Evolutionary conservation across 805 yeast species (phyloP).

Genomic region (Suhomyces sp.): DNA sequence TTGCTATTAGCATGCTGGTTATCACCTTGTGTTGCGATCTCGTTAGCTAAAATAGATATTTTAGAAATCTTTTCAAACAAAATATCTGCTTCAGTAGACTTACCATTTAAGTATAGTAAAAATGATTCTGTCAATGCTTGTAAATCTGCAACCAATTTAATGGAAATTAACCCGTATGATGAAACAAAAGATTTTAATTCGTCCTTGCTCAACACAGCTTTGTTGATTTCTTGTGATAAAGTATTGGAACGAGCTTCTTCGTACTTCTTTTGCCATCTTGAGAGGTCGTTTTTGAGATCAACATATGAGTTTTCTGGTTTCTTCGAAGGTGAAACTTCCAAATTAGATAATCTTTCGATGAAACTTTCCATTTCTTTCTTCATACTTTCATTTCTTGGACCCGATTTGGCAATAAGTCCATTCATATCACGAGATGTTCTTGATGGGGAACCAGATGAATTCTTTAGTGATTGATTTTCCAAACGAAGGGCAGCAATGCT

Average conservation of each 20-base stretch:
- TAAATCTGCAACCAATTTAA: slow-evolving; percentile 43
- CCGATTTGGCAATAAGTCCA: slow-evolving; percentile 1
- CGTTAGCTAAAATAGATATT: slow-evolving; percentile 47
- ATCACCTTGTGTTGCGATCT: slow-evolving; percentile 36
- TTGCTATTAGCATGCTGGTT: slow-evolving; percentile 23
- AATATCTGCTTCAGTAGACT: slow-evolving; percentile 30
- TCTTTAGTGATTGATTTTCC: slow-evolving; percentile 39
- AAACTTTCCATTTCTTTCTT: slow-evolving; percentile 22
- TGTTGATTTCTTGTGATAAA: slow-evolving; percentile 19
- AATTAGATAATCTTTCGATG: slow-evolving; percentile 28
- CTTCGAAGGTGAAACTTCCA: slow-evolving; percentile 19
- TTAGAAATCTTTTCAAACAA: slow-evolving; percentile 54
- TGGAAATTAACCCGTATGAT: slow-evolving; percentile 47
- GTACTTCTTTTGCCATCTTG: slow-evolving; percentile 51
- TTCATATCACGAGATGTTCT: slow-evolving; percentile 3
- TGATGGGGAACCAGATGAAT: slow-evolving; percentile 12
- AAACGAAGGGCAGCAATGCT: slow-evolving; percentile 34
- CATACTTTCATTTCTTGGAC: slow-evolving; percentile 1
- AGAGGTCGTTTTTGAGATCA: slow-evolving; percentile 28
- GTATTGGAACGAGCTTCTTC: slow-evolving; percentile 46
- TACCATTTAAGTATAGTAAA: slow-evolving; percentile 30
- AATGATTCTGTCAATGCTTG: slow-evolving; percentile 51
- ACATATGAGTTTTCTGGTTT: slow-evolving; percentile 11
- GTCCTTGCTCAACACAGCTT: slow-evolving; percentile 16
- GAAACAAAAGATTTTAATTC: slow-evolving; percentile 31